These are phyloP conservation scores for Xerophyta viscosa DNA, from an alignment of 106 monocot genomes.

Conservation along the genomic window DNA sequence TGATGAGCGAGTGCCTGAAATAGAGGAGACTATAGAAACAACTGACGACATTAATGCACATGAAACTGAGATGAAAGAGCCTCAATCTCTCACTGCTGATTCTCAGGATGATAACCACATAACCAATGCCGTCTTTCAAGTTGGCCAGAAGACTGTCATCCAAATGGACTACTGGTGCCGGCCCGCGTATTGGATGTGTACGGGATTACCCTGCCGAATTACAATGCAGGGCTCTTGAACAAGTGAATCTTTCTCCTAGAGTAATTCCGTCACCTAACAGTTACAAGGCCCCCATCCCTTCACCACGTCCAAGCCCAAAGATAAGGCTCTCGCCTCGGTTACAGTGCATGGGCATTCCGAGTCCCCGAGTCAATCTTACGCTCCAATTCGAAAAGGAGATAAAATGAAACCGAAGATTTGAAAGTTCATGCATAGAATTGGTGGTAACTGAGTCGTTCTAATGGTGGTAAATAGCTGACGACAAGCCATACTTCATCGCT, in stretches of 20 bases:
- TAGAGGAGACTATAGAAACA: neutral
- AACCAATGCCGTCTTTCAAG: constrained; percentile 8
- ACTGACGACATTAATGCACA: constrained; percentile 2
- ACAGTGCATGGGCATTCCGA: constrained; percentile 62
- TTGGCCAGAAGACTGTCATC: constrained; percentile 18
- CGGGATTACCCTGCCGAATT: constrained; percentile 77
- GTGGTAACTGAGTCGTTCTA: no score
- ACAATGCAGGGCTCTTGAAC: constrained; percentile 62
- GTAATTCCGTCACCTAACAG: constrained; percentile 12
- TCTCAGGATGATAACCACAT: neutral
- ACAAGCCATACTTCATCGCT: no score
- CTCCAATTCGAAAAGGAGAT: constrained; percentile 28
- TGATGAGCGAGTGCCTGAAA: neutral
- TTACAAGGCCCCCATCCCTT: constrained; percentile 38
- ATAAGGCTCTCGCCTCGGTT: constrained; percentile 63
- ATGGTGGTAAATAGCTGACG: no score
- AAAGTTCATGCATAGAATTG: no score
- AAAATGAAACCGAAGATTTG: no score
- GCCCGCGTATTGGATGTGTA: constrained; percentile 70
- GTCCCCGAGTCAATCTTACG: constrained; percentile 32
- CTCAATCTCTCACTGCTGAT: no score
- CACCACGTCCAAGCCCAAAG: constrained; percentile 63
- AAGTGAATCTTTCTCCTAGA: constrained; percentile 75
- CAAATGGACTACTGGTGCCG: constrained; percentile 49
- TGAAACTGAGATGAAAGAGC: neutral